Conservation (phyloP, 257 asterid species). For the Primulina tabacum region DNA sequence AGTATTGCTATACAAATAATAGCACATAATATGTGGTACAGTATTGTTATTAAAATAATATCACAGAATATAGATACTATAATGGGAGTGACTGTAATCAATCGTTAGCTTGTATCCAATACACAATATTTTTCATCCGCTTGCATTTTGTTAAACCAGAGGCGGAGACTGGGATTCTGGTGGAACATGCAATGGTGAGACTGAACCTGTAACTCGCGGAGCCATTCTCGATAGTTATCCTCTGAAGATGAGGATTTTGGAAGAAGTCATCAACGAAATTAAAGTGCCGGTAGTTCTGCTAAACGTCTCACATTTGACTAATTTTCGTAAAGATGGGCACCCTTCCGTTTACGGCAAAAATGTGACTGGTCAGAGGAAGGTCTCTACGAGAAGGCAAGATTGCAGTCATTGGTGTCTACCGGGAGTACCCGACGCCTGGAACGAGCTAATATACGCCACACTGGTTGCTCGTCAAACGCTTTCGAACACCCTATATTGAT, state of each 20-base stretch:
- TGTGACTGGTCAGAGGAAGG: slow-evolving; percentile 45
- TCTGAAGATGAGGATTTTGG: slow-evolving; percentile 72
- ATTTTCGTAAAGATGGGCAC: slow-evolving; percentile 90
- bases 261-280: slow-evolving; percentile 58
- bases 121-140: not conserved
- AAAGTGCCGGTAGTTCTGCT: slow-evolving; percentile 54
- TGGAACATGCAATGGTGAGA: slow-evolving; percentile 81
- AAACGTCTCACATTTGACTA: slow-evolving; percentile 73
- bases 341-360: slow-evolving; percentile 85
- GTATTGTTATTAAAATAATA: no score
- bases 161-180: slow-evolving; percentile 99
- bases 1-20: no score
- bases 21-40: no score
- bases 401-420: slow-evolving; percentile 99
- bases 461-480: slow-evolving; percentile 41
- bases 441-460: slow-evolving; percentile 80
- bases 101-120: no score
- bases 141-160: slow-evolving; percentile 35
- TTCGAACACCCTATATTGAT: slow-evolving; percentile 23
- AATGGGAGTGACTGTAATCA: no score
- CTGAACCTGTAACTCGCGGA: slow-evolving; percentile 65
- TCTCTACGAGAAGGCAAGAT: slow-evolving; percentile 73
- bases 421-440: slow-evolving; percentile 96
- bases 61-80: not conserved
- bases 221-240: slow-evolving; percentile 74